phyloP scores from a whole-genome alignment of 257 asterid genomes.

The Dorcoceras hygrometricum region DNA sequence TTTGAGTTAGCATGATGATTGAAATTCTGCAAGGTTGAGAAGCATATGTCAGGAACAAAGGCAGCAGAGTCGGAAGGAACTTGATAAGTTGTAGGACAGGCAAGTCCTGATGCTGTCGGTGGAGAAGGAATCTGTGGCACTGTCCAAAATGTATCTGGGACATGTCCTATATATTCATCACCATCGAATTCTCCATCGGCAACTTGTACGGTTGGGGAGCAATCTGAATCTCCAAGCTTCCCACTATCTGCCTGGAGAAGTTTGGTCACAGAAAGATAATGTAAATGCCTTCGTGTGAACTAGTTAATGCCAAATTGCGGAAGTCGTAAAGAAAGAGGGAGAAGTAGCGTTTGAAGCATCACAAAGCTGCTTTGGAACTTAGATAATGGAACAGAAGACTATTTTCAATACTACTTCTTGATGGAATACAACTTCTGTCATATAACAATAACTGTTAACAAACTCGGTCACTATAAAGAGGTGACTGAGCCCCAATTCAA shows the following conservation, averaged over 20 bases:
- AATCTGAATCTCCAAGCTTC: constrained; percentile 61
- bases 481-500: not conserved
- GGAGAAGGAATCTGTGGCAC: constrained; percentile 84
- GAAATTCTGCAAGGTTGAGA: constrained; percentile 30
- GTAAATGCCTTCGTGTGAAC: not conserved
- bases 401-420: not conserved
- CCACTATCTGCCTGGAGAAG: constrained; percentile 65
- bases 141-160: constrained; percentile 60
- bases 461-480: not conserved
- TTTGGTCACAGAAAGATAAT: constrained; percentile 18
- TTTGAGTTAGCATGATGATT: constrained; percentile 33
- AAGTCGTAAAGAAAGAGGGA: not conserved
- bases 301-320: constrained; percentile 3
- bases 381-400: not conserved
- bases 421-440: not conserved
- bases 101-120: constrained; percentile 85
- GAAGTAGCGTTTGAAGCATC: not conserved
- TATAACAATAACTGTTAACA: not conserved
- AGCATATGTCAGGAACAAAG: constrained; percentile 70
- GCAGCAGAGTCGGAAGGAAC: constrained; percentile 31
- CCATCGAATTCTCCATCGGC: constrained; percentile 60
- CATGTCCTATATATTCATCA: constrained; percentile 61
- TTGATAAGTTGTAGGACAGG: constrained; percentile 51
- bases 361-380: constrained; percentile 1
- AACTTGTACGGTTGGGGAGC: constrained; percentile 42